Base-by-base conservation (phyloP, 345 rosid genomes). In the Firmiana major region DNA sequence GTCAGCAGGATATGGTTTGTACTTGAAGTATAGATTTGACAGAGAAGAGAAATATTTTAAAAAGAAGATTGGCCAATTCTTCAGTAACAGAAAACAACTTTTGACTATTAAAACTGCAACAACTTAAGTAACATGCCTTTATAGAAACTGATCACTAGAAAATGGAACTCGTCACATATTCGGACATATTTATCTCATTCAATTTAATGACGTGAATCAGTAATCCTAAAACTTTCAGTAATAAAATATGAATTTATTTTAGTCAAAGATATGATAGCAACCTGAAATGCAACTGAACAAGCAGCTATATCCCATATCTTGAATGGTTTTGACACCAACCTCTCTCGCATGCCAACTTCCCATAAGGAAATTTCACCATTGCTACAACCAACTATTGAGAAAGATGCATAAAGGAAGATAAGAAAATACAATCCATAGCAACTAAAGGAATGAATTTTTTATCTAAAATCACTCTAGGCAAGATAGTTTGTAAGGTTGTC, bases 331-430 rank as follows among this genome's bases (percentile, higher is more conserved):
- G 91, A 83, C 43, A 78, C 86, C 85, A 91, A 75, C 77, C 82
- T 88, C 75, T 88, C 91, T 40, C 78, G 82, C 45, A 80, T 75
- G 21, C 81, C 82, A 49, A 89, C 84, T 49, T 91, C 95, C 95
- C 95, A 91, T 22, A 91, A 65, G 38, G 95, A 79, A 82, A 89
- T 83, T 65, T 91, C 95, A 81, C 95, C 95, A 79, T 77, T 85
- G 57, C 77, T 84, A 76, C 90, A 86, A 62, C 95, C 95, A 82
- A 91, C 95, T 91, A 84, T 73, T 43, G 64, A 78, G 19, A 38
- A 66, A 63, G 9, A 65, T 15, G 57, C 63, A 46, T 55, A 70
- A 71, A 78, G 57, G 59, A 74, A 81, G 71, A 10, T n/a, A 36
- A 82, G 36, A 63, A 45, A 38, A 74, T 13, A 16, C 28, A 75